Conservation (phyloP, 805 yeast genomes). For the Ogataea degrootiae region DNA sequence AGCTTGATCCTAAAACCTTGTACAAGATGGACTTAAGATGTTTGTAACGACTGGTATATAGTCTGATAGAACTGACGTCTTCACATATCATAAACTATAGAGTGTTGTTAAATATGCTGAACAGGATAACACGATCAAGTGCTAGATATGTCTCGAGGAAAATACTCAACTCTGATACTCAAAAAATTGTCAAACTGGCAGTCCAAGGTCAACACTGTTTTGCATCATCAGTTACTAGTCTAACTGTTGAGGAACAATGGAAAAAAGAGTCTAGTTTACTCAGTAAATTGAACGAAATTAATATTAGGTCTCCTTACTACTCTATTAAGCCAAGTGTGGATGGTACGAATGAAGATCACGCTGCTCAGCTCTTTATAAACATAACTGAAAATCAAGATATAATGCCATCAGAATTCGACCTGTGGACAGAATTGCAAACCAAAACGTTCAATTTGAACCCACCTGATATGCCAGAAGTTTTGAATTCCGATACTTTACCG, state of each 20-base stretch:
- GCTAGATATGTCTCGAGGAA: no score
- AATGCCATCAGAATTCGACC: neutral
- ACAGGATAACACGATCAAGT: no score
- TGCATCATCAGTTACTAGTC: no score
- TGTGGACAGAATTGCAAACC: conserved; percentile 2
- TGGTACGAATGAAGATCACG: neutral
- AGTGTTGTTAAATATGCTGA: no score
- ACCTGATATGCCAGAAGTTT: conserved; percentile 9
- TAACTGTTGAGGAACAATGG: neutral
- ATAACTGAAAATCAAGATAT: neutral
- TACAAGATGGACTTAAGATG: no score
- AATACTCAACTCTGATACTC: no score
- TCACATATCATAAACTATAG: no score
- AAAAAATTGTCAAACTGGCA: no score
- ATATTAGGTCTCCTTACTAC: conserved; percentile 1
- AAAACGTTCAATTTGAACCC: neutral
- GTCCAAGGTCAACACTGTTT: no score
- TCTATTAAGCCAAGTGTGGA: neutral
- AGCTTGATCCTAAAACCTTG: no score
- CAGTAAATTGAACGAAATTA: neutral
- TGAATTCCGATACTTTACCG: conserved; percentile 4
- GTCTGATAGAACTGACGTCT: no score
- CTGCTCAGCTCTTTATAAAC: neutral
- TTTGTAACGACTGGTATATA: no score
- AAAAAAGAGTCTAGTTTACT: neutral